Base-by-base conservation (phyloP, 2,329 filamentous ascomycete species). In the Verticillium nonalfalfae region DNA sequence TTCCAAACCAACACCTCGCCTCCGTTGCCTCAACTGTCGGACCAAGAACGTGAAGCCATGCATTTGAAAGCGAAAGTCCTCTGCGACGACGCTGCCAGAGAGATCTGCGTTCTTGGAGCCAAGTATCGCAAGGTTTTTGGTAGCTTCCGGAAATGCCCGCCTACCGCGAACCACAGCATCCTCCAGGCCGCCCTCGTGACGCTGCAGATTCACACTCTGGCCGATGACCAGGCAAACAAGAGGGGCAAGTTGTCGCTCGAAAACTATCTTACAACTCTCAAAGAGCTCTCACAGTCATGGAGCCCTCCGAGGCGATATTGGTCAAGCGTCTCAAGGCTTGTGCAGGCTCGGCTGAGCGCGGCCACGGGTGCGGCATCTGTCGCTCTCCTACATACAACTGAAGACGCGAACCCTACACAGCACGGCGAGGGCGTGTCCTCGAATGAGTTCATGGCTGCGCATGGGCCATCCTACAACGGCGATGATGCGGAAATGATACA, bases 141-240 rank as follows among this genome's bases (percentile, higher is more conserved):
- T 36, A 69, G 68, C 40, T 75, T 75, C 63, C 72, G 65, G 31
- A 63, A 61, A n/a, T 74, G 73, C 55, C 73, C 74, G 2, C 69
- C 75, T 1, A 71, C 73, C 1, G 69, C 73, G 1, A 75, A 71
- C 1, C 70, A 76, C 60, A 75, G 71, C 62, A 71, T 67, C 4
- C 63, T 75, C 6, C 74, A 71, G 0, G 72, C 71, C 1, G 69
- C 70, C 2, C 50, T 74, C 26, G 67, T 71, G 36, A 60, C 68
- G 14, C 59, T 66, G 11, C 35, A 38, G 13, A 38, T 21, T 5
- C 55, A 57, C 5, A 18, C 33, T n/a, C n/a, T 21, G 33, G 31
- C 9, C 6, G 55, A 38, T 34, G 34, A 38, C 55, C n/a, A 35
- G 14, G 35, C 15, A 9, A 38, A 38, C 14, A 21, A 57, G n/a